These are phyloP conservation scores for Amphichorda felina DNA, from an alignment of 2,329 filamentous ascomycete species.

Conservation along the genomic window DNA sequence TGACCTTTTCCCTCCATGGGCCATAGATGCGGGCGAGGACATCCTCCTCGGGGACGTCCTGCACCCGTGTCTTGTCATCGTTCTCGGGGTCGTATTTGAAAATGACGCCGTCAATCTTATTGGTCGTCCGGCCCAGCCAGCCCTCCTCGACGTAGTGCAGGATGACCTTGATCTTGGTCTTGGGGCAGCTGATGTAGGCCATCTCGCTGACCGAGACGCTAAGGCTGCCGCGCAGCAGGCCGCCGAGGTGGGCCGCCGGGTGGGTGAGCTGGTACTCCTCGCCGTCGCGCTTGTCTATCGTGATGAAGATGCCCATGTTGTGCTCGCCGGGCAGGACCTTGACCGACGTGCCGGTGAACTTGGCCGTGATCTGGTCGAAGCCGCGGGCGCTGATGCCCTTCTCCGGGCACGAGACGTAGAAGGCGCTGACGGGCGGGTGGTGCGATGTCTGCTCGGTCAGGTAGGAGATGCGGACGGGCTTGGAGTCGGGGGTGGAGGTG, in stretches of 20 bases:
- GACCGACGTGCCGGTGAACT: slow-evolving; percentile 92
- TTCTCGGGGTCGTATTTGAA: slow-evolving; percentile 85
- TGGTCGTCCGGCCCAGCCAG: slow-evolving; percentile 85
- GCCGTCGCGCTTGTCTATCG: slow-evolving; percentile 62
- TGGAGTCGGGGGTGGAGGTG: slow-evolving; percentile 28
- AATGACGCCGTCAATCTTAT: slow-evolving; percentile 81
- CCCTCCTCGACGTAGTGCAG: slow-evolving; percentile 89
- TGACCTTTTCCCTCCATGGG: slow-evolving; percentile 66
- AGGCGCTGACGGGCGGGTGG: slow-evolving; percentile 93
- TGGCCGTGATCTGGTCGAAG: slow-evolving; percentile 93
- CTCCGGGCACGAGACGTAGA: slow-evolving; percentile 84
- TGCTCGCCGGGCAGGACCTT: slow-evolving; percentile 85
- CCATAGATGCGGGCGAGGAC: slow-evolving; percentile 74
- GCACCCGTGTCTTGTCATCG: slow-evolving; percentile 67
- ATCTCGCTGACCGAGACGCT: slow-evolving; percentile 84
- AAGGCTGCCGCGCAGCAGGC: slow-evolving; percentile 75
- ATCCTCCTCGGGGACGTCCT: slow-evolving; percentile 77
- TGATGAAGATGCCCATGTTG: slow-evolving; percentile 94
- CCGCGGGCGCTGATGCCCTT: slow-evolving; percentile 80
- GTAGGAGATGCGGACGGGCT: slow-evolving; percentile 72
- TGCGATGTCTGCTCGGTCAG: slow-evolving; percentile 97
- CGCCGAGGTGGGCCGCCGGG: slow-evolving; percentile 84
- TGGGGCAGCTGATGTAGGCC: slow-evolving; percentile 80
- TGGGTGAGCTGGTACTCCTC: slow-evolving; percentile 95
- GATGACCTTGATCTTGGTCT: slow-evolving; percentile 84